phyloP scores from a whole-genome alignment of 2,329 filamentous ascomycete species.

The Alternaria atra region DNA sequence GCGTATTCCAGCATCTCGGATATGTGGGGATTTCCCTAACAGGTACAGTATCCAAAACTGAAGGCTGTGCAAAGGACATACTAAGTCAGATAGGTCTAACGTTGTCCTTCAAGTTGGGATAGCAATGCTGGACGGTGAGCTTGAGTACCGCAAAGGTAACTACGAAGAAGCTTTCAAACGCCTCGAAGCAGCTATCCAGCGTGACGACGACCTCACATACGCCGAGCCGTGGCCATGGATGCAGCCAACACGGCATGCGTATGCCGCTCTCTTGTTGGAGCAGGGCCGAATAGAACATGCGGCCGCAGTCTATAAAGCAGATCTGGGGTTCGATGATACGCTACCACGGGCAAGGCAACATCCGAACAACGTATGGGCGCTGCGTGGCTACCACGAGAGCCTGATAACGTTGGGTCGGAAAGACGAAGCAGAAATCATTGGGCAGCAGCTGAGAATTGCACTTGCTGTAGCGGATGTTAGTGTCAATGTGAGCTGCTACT shows the following conservation, averaged over 20 bases:
- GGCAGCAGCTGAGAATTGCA: constrained; percentile 62
- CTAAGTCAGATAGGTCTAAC: constrained; percentile 48
- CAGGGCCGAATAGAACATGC: constrained; percentile 61
- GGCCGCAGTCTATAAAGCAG: constrained; percentile 49
- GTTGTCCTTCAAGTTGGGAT: constrained; percentile 69
- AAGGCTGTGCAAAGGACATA: too few species aligned
- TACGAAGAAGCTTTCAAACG: constrained; percentile 67
- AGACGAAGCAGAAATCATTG: constrained; percentile 60
- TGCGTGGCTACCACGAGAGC: constrained; percentile 78
- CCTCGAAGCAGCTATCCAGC: constrained; percentile 65
- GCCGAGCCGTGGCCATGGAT: constrained; percentile 84
- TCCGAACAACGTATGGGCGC: constrained; percentile 77
- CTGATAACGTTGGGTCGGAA: constrained; percentile 63
- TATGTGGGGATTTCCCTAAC: constrained; percentile 70
- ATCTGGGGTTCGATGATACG: constrained; percentile 56
- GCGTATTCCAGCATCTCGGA: constrained; percentile 66
- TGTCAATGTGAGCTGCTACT: constrained; percentile 68
- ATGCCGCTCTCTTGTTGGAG: constrained; percentile 74
- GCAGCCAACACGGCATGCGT: constrained; percentile 76
- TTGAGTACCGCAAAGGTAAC: constrained; percentile 72
- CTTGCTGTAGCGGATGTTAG: constrained; percentile 67
- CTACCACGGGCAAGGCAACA: constrained; percentile 72
- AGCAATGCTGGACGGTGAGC: constrained; percentile 76
- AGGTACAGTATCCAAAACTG: constrained; percentile 37
- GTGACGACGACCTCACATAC: constrained; percentile 72